phyloP scores from a whole-genome alignment of 352 stramenopile genomes.

The Globisporangium acanthophoron region DNA sequence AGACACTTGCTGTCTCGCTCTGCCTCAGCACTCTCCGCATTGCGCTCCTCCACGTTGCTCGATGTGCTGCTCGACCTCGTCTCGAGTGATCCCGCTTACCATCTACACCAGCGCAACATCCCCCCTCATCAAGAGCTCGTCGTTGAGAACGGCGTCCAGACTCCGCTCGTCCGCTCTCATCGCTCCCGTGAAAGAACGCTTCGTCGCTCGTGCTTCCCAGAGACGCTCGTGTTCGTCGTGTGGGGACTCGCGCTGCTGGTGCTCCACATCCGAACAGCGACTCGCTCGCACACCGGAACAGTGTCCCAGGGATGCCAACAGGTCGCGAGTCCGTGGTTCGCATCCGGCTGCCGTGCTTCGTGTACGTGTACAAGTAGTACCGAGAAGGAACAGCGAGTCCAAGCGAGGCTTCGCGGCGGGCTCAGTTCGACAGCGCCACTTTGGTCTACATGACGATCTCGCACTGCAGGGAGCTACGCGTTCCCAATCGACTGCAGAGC shows the following conservation, averaged over 20 bases:
- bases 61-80: no score
- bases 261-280: conserved; percentile 8
- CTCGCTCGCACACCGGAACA: not conserved
- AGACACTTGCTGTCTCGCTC: no score
- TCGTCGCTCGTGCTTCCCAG: not conserved
- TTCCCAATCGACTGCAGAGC: conserved; percentile 12
- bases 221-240: not conserved
- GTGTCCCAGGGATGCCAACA: not conserved
- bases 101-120: no score
- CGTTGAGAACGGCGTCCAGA: no score
- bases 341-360: conserved; percentile 1
- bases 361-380: conserved; percentile 9
- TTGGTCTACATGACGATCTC: conserved; percentile 14
- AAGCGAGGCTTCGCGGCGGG: not conserved
- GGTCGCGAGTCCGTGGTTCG: conserved; percentile 4
- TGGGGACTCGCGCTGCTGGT: conserved; percentile 2
- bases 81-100: no score
- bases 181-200: no score
- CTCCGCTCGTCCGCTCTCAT: no score
- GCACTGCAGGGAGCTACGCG: conserved; percentile 16
- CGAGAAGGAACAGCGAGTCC: not conserved
- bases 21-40: no score
- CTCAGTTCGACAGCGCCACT: conserved; percentile 4
- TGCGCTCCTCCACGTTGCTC: no score
- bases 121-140: no score